phyloP scores from a whole-genome alignment of 148 eudicot species.

The Diospyros kaki region DNA sequence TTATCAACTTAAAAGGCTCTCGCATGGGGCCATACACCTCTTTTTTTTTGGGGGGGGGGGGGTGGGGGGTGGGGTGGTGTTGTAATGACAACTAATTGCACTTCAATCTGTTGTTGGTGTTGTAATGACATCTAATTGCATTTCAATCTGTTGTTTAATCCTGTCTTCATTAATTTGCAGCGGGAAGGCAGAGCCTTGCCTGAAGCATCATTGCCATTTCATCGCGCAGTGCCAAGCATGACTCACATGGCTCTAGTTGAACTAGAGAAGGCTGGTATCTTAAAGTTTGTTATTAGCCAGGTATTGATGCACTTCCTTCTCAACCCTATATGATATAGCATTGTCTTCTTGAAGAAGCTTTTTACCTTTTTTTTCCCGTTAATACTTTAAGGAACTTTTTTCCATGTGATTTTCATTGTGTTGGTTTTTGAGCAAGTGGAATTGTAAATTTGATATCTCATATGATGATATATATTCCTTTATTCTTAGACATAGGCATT shows the following conservation, averaged over 20 bases:
- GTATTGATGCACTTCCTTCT: constrained; percentile 20
- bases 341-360: background rate
- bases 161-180: constrained; percentile 37
- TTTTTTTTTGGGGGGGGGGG: too few species aligned
- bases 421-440: too few species aligned
- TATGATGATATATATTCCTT: too few species aligned
- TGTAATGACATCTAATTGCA: too few species aligned
- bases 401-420: too few species aligned
- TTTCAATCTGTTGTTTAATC: constrained; percentile 1
- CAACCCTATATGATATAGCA: background rate
- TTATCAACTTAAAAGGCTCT: background rate
- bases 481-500: too few species aligned
- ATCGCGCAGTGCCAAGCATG: constrained; percentile 85
- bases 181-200: constrained; percentile 33
- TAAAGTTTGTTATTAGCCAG: constrained; percentile 95
- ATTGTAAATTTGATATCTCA: too few species aligned
- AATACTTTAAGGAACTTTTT: too few species aligned
- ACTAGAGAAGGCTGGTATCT: constrained; percentile 74
- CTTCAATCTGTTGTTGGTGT: background rate
- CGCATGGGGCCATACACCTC: background rate
- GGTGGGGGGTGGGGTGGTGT: too few species aligned
- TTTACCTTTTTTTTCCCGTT: too few species aligned
- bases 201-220: constrained; percentile 78
- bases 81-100: too few species aligned
- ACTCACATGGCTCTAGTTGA: constrained; percentile 98